Evolutionary conservation across 1,284 basidiomycete genomes (phyloP).

Genomic region (Ganoderma meredithae): DNA sequence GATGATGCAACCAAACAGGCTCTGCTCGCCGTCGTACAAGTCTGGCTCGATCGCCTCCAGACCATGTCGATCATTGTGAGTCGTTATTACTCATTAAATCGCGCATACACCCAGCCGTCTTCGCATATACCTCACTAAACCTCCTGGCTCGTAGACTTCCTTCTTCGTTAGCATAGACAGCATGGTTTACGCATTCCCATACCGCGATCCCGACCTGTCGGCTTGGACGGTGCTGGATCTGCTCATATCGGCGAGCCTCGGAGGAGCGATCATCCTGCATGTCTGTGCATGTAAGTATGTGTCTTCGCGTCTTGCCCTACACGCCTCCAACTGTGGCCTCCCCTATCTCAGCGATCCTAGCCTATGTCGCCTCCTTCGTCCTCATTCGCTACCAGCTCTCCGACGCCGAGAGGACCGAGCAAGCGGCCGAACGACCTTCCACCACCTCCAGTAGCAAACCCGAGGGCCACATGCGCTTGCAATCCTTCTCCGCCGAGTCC

Average conservation of each 20-base stretch:
- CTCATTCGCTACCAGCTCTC: constrained; percentile 43
- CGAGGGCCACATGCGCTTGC: constrained; percentile 38
- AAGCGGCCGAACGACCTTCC: constrained; percentile 10
- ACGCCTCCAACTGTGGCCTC: constrained; percentile 20
- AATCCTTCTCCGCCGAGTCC: constrained; percentile 19
- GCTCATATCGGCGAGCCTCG: constrained; percentile 40
- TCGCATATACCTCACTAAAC: constrained; percentile 41
- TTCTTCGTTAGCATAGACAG: constrained; percentile 49
- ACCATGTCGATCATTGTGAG: constrained; percentile 42
- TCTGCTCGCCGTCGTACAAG: constrained; percentile 38
- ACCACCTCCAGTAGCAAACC: constrained; percentile 22
- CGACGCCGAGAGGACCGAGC: constrained; percentile 37
- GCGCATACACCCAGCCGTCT: background rate
- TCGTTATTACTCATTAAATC: constrained; percentile 46
- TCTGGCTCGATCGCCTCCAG: constrained; percentile 44
- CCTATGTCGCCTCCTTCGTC: constrained; percentile 44
- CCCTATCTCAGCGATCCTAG: constrained; percentile 38
- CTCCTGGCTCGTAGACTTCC: constrained; percentile 38
- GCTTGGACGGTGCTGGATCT: constrained; percentile 32
- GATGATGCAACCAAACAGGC: constrained; percentile 40
- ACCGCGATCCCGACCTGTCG: constrained; percentile 21
- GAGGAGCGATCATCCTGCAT: constrained; percentile 48
- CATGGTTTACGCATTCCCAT: constrained; percentile 40
- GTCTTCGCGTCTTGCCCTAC: constrained; percentile 18
- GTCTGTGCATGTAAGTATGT: constrained; percentile 43